Evolutionary conservation across 2,329 filamentous ascomycete genomes (phyloP).

Genomic region (Fusarium azukiicola): DNA sequence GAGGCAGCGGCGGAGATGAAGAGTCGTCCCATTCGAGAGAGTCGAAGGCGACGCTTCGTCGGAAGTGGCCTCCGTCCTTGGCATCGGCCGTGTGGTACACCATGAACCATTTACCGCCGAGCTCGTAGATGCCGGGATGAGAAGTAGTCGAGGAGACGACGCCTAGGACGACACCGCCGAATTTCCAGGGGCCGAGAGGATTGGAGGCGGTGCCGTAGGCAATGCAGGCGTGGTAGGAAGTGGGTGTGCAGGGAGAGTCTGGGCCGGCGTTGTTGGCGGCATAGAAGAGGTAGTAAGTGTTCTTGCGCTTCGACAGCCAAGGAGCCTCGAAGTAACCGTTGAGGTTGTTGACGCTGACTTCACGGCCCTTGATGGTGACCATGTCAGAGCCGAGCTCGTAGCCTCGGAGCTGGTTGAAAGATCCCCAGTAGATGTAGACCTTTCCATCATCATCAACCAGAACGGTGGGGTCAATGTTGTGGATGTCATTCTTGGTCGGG

Average conservation of each 20-base stretch:
- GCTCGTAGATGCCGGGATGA: constrained; percentile 59
- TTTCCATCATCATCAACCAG: constrained; percentile 61
- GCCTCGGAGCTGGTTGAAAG: constrained; percentile 60
- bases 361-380: constrained; percentile 56
- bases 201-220: constrained; percentile 60
- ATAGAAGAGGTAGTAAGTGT: constrained; percentile 65
- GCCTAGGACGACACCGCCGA: constrained; percentile 58
- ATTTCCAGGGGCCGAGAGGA: constrained; percentile 63
- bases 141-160: constrained; percentile 63
- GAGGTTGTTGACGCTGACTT: constrained; percentile 51
- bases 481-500: constrained; percentile 59
- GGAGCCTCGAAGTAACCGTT: constrained; percentile 64
- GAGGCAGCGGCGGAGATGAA: constrained; percentile 53
- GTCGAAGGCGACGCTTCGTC: constrained; percentile 61
- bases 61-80: constrained; percentile 59
- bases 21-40: constrained; percentile 58
- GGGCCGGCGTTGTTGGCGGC: constrained; percentile 63
- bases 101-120: constrained; percentile 57
- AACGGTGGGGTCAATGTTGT: constrained; percentile 66
- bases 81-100: constrained; percentile 63
- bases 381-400: constrained; percentile 62
- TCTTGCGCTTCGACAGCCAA: constrained; percentile 61
- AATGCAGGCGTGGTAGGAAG: constrained; percentile 63
- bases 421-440: constrained; percentile 64
- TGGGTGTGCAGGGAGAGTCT: constrained; percentile 62